Percentiles rank a stretch among this genome's conserved stretches.
Conservation (phyloP, 306 rosid species). For the Quercus berberidifolia region DNA sequence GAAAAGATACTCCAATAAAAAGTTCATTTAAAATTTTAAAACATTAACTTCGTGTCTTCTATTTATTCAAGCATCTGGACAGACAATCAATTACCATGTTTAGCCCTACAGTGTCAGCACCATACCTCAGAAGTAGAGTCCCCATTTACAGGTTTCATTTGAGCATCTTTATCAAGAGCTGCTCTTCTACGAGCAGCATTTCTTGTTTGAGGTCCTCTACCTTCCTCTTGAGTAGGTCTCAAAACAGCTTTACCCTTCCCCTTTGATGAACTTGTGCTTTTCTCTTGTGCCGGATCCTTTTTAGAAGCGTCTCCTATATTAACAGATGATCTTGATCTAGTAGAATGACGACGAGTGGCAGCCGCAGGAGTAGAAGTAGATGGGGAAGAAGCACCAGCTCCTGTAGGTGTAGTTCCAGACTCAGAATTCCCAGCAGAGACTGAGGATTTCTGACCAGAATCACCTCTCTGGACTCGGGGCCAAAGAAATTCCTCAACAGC, state of each 20-base stretch:
- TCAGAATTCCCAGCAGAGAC: conserved; percentile 74
- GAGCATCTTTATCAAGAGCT: conserved; percentile 81
- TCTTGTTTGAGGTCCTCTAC: conserved; percentile 91
- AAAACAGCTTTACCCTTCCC: conserved; percentile 96
- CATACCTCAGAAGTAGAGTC: conserved; percentile 98
- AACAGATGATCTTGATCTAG: conserved; percentile 81
- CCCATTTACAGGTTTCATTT: conserved; percentile 63
- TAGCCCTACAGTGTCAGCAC: background rate
- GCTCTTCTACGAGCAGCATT: conserved; percentile 85
- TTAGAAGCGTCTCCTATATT: conserved; percentile 64
- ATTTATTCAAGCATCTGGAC: background rate
- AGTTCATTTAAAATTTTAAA: background rate
- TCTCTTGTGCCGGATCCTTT: conserved; percentile 71
- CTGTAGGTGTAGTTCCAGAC: conserved; percentile 71
- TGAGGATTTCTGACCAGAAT: conserved; percentile 72
- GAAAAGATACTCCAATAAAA: background rate
- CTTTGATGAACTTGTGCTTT: conserved; percentile 76
- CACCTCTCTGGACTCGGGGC: conserved; percentile 90
- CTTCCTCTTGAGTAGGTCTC: conserved; percentile 81
- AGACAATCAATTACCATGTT: background rate
- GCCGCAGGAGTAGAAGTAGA: conserved; percentile 60
- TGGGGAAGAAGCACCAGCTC: conserved; percentile 72
- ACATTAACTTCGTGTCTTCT: background rate
- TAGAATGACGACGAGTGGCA: conserved; percentile 69
- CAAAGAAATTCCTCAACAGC: conserved; percentile 98